phyloP scores from a whole-genome alignment of 441 rosid genomes.

The Dalechampia spathulata region DNA sequence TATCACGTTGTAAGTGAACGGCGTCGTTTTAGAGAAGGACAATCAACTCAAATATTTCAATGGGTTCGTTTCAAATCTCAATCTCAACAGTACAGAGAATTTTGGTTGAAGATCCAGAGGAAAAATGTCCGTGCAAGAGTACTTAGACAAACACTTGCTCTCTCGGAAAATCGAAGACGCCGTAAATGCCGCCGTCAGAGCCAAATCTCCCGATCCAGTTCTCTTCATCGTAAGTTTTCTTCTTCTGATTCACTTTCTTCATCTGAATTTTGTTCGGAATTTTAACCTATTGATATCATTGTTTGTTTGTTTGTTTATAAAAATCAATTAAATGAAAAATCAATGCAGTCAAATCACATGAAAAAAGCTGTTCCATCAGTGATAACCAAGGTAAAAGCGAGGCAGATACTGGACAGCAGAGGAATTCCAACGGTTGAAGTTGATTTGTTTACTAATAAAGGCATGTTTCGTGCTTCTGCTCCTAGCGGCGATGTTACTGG shows the following conservation, averaged over 20 bases:
- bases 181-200: conserved; percentile 96
- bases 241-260: background rate
- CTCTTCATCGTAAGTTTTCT: conserved; percentile 67
- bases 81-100: too few species aligned
- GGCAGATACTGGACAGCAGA: conserved; percentile 95
- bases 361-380: conserved; percentile 70
- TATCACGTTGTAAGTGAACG: too few species aligned
- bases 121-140: conserved; percentile 88
- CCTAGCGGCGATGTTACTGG: conserved; percentile 82
- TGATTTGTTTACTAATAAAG: conserved; percentile 83
- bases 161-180: conserved; percentile 98
- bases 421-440: conserved; percentile 96
- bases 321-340: background rate
- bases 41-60: too few species aligned
- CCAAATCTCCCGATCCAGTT: conserved; percentile 87
- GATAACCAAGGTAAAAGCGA: conserved; percentile 74
- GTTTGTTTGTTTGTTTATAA: background rate
- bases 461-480: conserved; percentile 79
- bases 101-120: too few species aligned
- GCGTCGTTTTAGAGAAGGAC: too few species aligned
- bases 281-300: too few species aligned
- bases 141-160: conserved; percentile 79
- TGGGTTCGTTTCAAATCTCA: too few species aligned
- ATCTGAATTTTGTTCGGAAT: too few species aligned
- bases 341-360: conserved; percentile 82